Evolutionary conservation across 169 alveolate genomes (phyloP), one percentile per base, ranked within the genome.

Genomic region (Eimeria acervulina): DNA sequence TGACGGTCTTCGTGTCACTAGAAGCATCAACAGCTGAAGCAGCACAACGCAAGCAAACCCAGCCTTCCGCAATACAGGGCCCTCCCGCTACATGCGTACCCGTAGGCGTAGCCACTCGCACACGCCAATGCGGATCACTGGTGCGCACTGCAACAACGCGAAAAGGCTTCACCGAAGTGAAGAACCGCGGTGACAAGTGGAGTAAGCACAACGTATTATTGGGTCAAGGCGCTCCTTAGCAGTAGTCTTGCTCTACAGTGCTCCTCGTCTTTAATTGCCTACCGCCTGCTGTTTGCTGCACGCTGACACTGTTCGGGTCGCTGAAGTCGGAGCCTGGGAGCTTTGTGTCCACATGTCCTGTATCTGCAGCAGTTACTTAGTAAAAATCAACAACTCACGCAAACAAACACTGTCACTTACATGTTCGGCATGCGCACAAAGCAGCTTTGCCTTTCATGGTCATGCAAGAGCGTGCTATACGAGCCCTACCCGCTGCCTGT

Each of bases 401-500:
- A 72, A 36, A 21, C 15, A 31, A 15, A 36, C 51, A 72, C 10
- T 5, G 33, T 33, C 47, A 33, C 33, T 4, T 68, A 0, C 44
- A 68, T 26, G 31, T 15, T 15, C 6, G 33, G 51, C 83, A 36
- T 4, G 26, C 13, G 52, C 83, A 13, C 1, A 28, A 36, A 23
- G 31, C 13, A 72, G 36, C 47, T 2, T 12, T 8, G 12, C 23
- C 47, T 23, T 15, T 36, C 55, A n/a, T 28, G 33, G 76, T 2
- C 3, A 36, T 10, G n/a, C 81, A 87, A 26, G 10, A 40, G 66
- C 28, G 28, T 26, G 42, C 21, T 42, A 47, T 44, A 26, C 13
- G 44, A 61, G 93, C 93, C 93, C 17, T 28, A 87, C 93, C 93
- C 21, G 83, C 63, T 61, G 61, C 83, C 81, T 87, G 74, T 61